Evolutionary conservation across 2,329 filamentous ascomycete species (phyloP), one percentile per base, ranked within the genome.

Genomic region (Nigrospora sphaerica): DNA sequence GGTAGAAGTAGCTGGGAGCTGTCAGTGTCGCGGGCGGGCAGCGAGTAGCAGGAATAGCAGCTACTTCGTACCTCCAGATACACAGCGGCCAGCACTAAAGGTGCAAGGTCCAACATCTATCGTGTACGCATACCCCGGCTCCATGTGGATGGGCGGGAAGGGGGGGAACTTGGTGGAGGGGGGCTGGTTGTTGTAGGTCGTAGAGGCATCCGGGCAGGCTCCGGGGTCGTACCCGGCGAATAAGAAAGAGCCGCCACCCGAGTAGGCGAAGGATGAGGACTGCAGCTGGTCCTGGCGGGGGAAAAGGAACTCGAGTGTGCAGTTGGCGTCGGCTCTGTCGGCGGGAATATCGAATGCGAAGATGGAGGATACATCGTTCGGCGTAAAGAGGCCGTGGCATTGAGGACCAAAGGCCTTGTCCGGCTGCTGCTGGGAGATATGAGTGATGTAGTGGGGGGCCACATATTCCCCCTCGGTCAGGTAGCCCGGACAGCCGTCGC

Each of bases 301-400:
- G 49, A 75, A 64, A 34, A 70, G 56, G 59, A 77, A 74, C 47
- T 68, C 59, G n/a, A 75, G 56, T 6, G 65, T 70, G 62, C 73
- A 76, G 32, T 62, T 69, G 49, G 68, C 68, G 48, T 67, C 65
- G 34, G 58, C 48, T 42, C 67, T 61, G 4, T 55, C 57, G 3
- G 58, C 51, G 0, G 67, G 66, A 19, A 75, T 60, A 49, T 75
- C 67, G 53, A 75, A 75, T 48, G 65, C 68, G 62, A 74, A 73
- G 49, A 75, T 51, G 34, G 56, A 53, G 2, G 58, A 59, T 32
- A 66, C 49, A 46, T 64, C 61, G 46, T 60, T 60, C 2, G 64
- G 58, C 5, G 66, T 69, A 48, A 75, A 58, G 13, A 61, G 54
- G 16, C 62, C 71, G 34, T 58, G 60, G 54, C 64, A 69, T 19